Conservation (phyloP, 2,329 filamentous ascomycete species). For the Aspergillus sp. region DNA sequence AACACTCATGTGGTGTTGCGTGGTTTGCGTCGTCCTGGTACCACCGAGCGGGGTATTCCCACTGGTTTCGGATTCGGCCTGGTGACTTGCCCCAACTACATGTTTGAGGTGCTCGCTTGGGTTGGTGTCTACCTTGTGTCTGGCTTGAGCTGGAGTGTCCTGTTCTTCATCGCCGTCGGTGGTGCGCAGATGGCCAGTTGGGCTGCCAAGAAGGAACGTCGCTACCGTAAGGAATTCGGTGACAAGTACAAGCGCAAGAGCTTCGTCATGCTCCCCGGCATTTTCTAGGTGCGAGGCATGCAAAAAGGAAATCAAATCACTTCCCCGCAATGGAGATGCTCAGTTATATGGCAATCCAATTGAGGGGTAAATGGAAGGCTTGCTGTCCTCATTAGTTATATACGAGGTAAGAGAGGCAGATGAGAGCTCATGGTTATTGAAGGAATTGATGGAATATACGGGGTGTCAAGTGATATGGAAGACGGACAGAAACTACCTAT, state of each 20-base stretch:
- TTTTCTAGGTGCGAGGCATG: slow-evolving; percentile 51
- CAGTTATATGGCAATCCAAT: background rate
- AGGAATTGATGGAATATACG: background rate
- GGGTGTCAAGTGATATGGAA: no score
- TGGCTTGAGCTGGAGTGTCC: slow-evolving; percentile 67
- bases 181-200: slow-evolving; percentile 76
- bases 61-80: slow-evolving; percentile 75
- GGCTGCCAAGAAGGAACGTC: slow-evolving; percentile 87
- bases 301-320: no score
- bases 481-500: no score
- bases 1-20: slow-evolving; percentile 75
- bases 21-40: slow-evolving; percentile 69
- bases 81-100: slow-evolving; percentile 96
- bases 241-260: slow-evolving; percentile 95
- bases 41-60: slow-evolving; percentile 84
- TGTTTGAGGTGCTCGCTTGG: slow-evolving; percentile 89
- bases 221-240: slow-evolving; percentile 85
- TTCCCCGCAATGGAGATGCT: no score
- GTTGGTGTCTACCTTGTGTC: slow-evolving; percentile 73
- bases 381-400: background rate
- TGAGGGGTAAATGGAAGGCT: background rate
- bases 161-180: slow-evolving; percentile 70
- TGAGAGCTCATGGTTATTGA: background rate
- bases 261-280: slow-evolving; percentile 72
- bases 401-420: no score